Evolutionary conservation across 345 rosid genomes (phyloP), one percentile per base, ranked within the genome.

Genomic region (Populus simonii): DNA sequence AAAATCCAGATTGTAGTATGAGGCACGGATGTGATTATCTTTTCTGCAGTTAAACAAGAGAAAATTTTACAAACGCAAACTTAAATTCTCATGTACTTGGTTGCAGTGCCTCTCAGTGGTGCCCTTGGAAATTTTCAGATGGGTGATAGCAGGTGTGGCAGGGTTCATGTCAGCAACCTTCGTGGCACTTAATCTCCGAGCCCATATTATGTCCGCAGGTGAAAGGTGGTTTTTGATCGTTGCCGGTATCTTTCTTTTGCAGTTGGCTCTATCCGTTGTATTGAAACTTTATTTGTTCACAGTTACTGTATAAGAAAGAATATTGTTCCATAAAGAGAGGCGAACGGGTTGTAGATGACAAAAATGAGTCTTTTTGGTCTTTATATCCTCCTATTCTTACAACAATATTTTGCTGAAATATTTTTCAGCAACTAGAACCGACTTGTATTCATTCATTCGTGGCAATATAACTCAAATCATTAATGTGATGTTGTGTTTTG

Each of bases 161-260:
- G 99, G 99, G 66, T 89, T 96, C 86, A 92, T 96, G 98, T 96
- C 99, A 12, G 98, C 98, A 35, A 86, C 94, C 31, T 96, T 93
- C 67, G 94, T 96, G 84, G 98, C 98, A 7, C 83, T 93, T 67
- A 96, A 96, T 79, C 97, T 96, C 66, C 89, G 89, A 84, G 92
- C 97, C 8, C 98, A 96, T 73, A 96, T 96, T 22, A 83, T 68
- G 66, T 92, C 98, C 0, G 96, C 97, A 1, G 99, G 99, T 9
- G 99, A 92, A 81, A 89, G 97, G 76, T 96, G 94, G 92, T 78
- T 92, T 82, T 78, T 96, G 80, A 94, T 93, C 6, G 97, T 96
- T 33, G 94, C 92, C 0, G 84, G 87, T 61, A 96, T 96, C 85
- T 96, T 96, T 76, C 90, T 96, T n/a, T 85, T 96, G 85, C 99